Percentiles rank a stretch among this genome's conserved stretches.
These are phyloP conservation scores for Tephrocybe sp. DNA, from an alignment of 768 basidiomycete genomes.

Conservation along the genomic window DNA sequence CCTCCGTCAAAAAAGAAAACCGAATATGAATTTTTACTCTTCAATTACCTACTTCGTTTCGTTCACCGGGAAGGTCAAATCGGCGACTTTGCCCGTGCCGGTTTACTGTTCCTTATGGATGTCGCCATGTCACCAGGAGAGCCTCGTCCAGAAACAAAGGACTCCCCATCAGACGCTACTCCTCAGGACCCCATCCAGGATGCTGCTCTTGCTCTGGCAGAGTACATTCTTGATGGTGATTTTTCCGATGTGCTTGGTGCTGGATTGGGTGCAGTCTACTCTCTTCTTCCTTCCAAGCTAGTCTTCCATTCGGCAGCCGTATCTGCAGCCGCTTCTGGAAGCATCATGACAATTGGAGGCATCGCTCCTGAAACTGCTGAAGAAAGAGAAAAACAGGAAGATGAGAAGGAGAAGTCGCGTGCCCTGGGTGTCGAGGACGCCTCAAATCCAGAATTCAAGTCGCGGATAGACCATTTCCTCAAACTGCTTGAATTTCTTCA, in stretches of 20 bases:
- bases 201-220: constrained; percentile 84
- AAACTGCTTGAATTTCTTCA: constrained; percentile 91
- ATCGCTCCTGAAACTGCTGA: constrained; percentile 54
- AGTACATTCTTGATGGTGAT: constrained; percentile 95
- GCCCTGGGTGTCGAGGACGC: constrained; percentile 78
- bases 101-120: constrained; percentile 92
- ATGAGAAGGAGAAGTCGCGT: constrained; percentile 49
- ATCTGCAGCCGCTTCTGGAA: constrained; percentile 37
- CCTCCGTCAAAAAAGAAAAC: constrained; percentile 57
- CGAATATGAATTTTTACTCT: constrained; percentile 94
- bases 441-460: constrained; percentile 70
- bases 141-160: constrained; percentile 31
- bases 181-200: constrained; percentile 73
- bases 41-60: constrained; percentile 94
- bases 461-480: constrained; percentile 84
- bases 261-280: constrained; percentile 91
- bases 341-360: constrained; percentile 75
- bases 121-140: constrained; percentile 88
- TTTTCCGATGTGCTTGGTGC: constrained; percentile 97
- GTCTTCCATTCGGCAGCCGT: constrained; percentile 54
- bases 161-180: constrained; percentile 31
- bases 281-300: constrained; percentile 85
- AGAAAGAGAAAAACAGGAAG: constrained; percentile 50
- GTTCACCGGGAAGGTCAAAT: constrained; percentile 93
- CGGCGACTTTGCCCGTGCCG: constrained; percentile 91